Evolutionary conservation across 164 flowering plant species (phyloP).

Genomic region (Sextonia rubra): DNA sequence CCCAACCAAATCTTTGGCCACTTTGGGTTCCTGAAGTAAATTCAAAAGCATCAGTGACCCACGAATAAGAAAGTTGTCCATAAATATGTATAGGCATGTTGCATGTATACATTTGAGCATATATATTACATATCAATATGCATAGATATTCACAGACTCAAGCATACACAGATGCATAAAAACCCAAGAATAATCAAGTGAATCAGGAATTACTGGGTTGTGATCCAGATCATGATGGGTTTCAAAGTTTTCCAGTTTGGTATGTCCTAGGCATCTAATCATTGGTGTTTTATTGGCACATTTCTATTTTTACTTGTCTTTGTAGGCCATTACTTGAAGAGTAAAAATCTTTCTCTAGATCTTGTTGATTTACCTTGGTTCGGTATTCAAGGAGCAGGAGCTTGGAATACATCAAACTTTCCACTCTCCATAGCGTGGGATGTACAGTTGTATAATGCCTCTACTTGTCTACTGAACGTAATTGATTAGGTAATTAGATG

Average conservation of each 20-base stretch:
- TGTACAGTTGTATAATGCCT: no score
- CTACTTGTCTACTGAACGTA: no score
- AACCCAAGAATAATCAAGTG: background rate
- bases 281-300: background rate
- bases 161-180: no score
- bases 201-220: background rate
- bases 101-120: background rate
- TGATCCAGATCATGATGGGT: background rate
- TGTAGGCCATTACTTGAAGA: background rate
- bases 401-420: no score
- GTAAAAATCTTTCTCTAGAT: background rate
- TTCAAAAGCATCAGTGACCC: background rate
- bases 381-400: no score
- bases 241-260: background rate
- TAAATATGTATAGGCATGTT: background rate
- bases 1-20: slow-evolving; percentile 47
- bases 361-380: no score
- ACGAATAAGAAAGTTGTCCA: background rate
- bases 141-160: no score
- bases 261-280: background rate
- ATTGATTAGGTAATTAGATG: no score
- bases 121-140: background rate
- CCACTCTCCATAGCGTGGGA: no score
- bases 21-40: slow-evolving; percentile 33
- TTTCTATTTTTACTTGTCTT: background rate